Evolutionary conservation across 2,329 filamentous ascomycete species (phyloP), one percentile per base, ranked within the genome.

Genomic region (Sporothrix globosa): DNA sequence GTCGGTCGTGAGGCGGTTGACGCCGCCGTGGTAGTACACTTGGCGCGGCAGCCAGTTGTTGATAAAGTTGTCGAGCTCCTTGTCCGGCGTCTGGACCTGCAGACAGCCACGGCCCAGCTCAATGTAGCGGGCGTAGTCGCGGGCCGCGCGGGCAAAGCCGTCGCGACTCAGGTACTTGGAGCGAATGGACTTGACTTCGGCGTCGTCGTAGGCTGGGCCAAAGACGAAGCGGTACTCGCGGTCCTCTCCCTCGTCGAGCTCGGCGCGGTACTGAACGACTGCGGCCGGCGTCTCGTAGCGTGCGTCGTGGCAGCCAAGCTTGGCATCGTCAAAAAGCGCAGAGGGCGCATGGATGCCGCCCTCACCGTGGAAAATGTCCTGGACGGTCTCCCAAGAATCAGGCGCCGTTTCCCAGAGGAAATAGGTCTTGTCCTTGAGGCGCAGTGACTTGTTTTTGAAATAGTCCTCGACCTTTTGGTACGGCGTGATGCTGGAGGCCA

Each of bases 31-130:
- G 76, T 88, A 87, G 79, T 84, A 87, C 19, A 84, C 80, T 74
- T 88, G 86, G 9, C 85, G 84, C 17, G 85, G 83, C 13, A 87
- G 79, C 86, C 86, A 88, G 77, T 87, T 82, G 78, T 88, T 88
- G 76, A 88, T 82, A 72, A 87, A 84, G 74, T 87, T 86, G 76
- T 88, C 83, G 17, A 88, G 79, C 19, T 81, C 82, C 70, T 82
- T 81, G 75, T 88, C 85, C 1, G 85, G 85, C 0, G 85, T 86
- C 71, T 83, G 79, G n/a, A 87, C 83, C 41, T 79, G 78, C 44
- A 88, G 77, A 72, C 83, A 86, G 2, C 86, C 86, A 21, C 77
- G 77, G 9, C 85, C 85, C 66, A 79, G 74, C n/a, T 80, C 78
- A 67, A 87, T 85, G 76, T 87, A 88, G 3, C 74, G 76, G 9